A percentile compares a stretch with the other conserved stretches of the same genome.
These are phyloP conservation scores for Myriosclerotinia duriaeana DNA, from an alignment of 2,329 filamentous ascomycete genomes.

Conservation along the genomic window DNA sequence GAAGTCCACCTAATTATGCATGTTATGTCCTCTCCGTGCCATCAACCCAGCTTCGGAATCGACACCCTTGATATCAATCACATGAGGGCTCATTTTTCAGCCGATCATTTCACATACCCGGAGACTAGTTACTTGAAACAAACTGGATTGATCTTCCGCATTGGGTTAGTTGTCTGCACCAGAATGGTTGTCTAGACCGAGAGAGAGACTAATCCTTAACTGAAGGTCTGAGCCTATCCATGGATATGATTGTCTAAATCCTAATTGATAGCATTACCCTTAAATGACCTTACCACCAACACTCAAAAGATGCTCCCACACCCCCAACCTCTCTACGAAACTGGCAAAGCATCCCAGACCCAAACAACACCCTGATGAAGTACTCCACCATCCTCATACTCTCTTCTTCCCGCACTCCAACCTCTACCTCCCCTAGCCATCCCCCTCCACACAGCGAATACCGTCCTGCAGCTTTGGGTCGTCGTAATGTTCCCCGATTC, in stretches of 20 bases:
- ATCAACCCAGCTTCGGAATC: background rate
- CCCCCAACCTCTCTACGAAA: background rate
- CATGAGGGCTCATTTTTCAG: background rate
- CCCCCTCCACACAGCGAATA: accelerated
- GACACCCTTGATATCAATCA: background rate
- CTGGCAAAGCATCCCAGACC: background rate
- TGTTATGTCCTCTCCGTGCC: background rate
- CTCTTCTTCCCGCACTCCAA: background rate
- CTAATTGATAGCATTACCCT: background rate
- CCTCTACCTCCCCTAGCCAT: background rate
- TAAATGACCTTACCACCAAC: background rate
- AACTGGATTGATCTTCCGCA: background rate
- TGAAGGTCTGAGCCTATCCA: no score
- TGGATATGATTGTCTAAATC: background rate
- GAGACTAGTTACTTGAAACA: background rate
- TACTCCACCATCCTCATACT: background rate
- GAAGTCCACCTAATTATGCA: background rate
- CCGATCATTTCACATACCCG: background rate
- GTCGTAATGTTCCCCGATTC: no score
- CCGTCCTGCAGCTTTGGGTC: background rate
- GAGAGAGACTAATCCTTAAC: no score
- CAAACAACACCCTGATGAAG: background rate
- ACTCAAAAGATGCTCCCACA: background rate
- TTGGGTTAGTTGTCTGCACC: background rate
- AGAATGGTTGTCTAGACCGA: background rate